Evolutionary conservation across 192 early-diverging fungal genomes (phyloP).

Genomic region (Cladochytrium replicatum): DNA sequence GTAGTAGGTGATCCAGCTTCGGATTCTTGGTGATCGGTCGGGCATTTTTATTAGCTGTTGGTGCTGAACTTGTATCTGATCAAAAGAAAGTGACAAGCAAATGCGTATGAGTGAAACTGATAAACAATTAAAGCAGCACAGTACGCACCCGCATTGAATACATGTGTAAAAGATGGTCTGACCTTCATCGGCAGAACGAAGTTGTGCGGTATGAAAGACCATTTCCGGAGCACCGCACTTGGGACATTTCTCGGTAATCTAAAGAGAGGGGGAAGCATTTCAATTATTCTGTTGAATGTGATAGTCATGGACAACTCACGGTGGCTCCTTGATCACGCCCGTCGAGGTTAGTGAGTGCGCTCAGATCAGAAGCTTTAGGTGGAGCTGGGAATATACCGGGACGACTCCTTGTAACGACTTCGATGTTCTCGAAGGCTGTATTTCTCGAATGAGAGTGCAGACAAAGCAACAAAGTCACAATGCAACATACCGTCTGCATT

Average conservation of each 20-base stretch:
- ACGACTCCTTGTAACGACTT: conserved; percentile 70
- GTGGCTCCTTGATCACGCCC: background rate
- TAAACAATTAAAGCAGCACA: too few species aligned
- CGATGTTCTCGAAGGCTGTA: conserved; percentile 63
- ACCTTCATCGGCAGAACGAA: conserved; percentile 97
- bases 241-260: conserved; percentile 94
- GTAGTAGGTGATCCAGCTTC: too few species aligned
- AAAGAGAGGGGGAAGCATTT: background rate
- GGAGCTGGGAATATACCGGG: conserved; percentile 65
- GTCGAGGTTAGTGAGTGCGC: conserved; percentile 20
- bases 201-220: conserved; percentile 92
- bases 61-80: conserved; percentile 15
- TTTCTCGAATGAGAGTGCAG: background rate
- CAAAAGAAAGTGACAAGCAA: too few species aligned
- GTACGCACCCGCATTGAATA: conserved; percentile 83
- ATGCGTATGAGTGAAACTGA: too few species aligned
- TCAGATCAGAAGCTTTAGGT: conserved; percentile 25
- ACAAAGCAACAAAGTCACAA: background rate
- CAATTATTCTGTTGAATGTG: background rate
- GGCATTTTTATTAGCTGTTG: too few species aligned
- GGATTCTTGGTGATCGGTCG: too few species aligned
- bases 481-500: conserved; percentile 39
- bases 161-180: conserved; percentile 99
- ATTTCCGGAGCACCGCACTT: conserved; percentile 89
- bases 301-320: background rate